Base-by-base conservation (phyloP, 139 green algal species). In the Auxenochlorella pyrenoidosa region DNA sequence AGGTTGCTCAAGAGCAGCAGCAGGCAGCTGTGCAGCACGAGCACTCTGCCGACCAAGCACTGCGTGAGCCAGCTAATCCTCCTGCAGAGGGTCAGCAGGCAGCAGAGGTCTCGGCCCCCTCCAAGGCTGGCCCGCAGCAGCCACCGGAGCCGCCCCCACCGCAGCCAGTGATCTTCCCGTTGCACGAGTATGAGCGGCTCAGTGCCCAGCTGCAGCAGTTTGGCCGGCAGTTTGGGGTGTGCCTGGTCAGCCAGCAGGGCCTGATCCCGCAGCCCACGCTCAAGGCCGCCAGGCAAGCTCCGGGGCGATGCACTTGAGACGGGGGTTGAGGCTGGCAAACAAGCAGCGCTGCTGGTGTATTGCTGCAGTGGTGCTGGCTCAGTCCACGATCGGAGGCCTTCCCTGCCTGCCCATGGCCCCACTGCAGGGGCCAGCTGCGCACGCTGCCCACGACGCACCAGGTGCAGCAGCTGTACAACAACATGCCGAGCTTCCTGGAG, bases 401-500 rank as follows among this genome's bases (percentile, higher is more conserved):
- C 12, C 12, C 13, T 24, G 54, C 68, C 36, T 54, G 32, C 6
- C 54, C 32, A 59, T 19, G 43, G 3, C 5, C 32, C 24, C 28
- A 40, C 65, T 75, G 85, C 85, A 89, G 85, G 76, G 59, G 85
- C 63, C 51, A 30, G 76, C 30, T 75, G 65, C 43, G 34, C n/a
- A 34, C 43, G 26, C 65, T 81, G 59, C 54, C 76, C 18, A 58
- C 65, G n/a, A 10, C 68, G 5, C 47, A 75, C 4, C 92, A 96
- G 83, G 92, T 96, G 22, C 73, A 90, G 32, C 77, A 51, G 24
- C 82, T 88, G 3, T 91, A 94, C 41, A 75, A 34, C 4, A 51
- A 68, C 36, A 91, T 97, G 87, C 95, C 95, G 0, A 41, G 54
- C 2, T 86, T 89, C 60, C 89, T 98, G 85, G 59, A 80, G 28